Evolutionary conservation across 352 stramenopile genomes (phyloP), one percentile per base, ranked within the genome.

Genomic region (Blastocystis sp.): DNA sequence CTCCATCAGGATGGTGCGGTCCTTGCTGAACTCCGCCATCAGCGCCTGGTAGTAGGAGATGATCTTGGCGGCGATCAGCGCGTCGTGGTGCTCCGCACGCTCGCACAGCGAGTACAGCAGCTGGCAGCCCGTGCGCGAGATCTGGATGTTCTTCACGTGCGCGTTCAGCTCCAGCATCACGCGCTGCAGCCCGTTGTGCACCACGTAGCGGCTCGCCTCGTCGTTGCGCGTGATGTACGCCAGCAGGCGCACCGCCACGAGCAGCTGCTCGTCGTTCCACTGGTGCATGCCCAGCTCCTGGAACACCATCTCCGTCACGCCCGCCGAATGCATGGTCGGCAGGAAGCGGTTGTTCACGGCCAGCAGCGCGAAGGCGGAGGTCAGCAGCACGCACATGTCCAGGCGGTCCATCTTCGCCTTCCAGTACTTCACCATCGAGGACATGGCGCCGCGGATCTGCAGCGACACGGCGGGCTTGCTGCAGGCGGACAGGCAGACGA

Each of bases 1-100:
- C 74, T 84, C 56, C 74, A 84, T 84, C 74, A 84, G 74, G 61
- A 84, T 84, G 3, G 74, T 84, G 38, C 56, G 48, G 61, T 84
- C 74, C 52, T 28, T 69, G 4, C 19, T 43, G 61, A 69, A 69
- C 74, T 45, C 48, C 53, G 52, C 74, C 21, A 84, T 84, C 74
- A 84, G 41, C 52, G n/a, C 28, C 74, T 84, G 48, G 61, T 84
- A 84, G 74, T 84, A 84, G 11, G 28, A 28, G 60, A 84, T 84
- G 74, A 84, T 67, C 74, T 84, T 84, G 3, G 53, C 60, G 14
- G 34, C 60, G 14, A 84, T 19, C 53, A 84, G 61, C 9, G 74
- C 74, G 60, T 84, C 56, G 61, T 69, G 74, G 61, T 84, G 28
- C 74, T 84, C 74, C 38, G 74, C 38, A 21, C 56, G 74, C 74